These are phyloP conservation scores for Tuber indicum DNA, from an alignment of 495 filamentous ascomycete genomes.

Conservation along the genomic window DNA sequence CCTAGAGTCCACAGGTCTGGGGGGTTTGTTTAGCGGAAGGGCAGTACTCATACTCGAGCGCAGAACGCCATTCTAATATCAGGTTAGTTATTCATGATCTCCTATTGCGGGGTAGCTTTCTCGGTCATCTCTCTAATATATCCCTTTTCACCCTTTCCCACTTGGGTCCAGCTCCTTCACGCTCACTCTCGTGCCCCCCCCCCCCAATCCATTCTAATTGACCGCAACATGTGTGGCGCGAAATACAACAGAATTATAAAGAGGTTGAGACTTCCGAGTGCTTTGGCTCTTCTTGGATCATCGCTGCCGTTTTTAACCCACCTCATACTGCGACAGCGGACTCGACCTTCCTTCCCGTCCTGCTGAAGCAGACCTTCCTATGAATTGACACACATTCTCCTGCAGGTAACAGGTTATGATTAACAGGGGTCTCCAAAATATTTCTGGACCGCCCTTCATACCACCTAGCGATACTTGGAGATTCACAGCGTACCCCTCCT, in stretches of 20 bases:
- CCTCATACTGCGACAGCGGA: neutral
- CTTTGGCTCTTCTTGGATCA: neutral
- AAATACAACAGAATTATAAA: constrained; percentile 25
- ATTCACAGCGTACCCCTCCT: neutral
- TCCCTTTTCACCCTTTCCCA: neutral
- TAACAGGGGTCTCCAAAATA: neutral
- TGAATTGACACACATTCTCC: neutral
- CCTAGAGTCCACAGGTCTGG: neutral
- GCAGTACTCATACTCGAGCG: neutral
- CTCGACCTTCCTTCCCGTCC: neutral
- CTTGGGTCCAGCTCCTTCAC: neutral
- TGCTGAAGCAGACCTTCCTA: neutral
- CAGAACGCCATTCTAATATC: neutral
- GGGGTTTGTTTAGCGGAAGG: neutral
- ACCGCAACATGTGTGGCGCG: constrained; percentile 12
- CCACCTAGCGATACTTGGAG: neutral
- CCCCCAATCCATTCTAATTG: constrained; percentile 8
- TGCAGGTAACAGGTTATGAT: neutral
- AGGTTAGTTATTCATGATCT: neutral
- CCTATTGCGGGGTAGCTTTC: neutral
- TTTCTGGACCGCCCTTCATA: neutral
- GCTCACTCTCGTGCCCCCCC: constrained; percentile 3
- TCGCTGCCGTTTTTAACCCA: neutral
- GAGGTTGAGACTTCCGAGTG: constrained; percentile 23
- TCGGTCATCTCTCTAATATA: neutral